Evolutionary conservation across 1,284 basidiomycete genomes (phyloP).

Genomic region (Wolfiporia cocos): DNA sequence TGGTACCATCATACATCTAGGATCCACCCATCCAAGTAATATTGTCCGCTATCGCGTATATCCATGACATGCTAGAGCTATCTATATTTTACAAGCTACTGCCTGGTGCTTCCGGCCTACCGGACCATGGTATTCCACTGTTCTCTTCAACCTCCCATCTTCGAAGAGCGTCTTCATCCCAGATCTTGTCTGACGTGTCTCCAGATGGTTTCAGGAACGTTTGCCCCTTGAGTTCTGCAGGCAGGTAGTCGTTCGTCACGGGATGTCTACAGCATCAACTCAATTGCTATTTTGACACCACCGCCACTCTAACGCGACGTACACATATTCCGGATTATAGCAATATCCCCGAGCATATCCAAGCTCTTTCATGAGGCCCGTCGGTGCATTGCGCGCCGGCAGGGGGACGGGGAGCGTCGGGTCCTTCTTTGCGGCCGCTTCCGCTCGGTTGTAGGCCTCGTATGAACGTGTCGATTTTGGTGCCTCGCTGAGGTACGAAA

Average conservation of each 20-base stretch:
- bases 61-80: too few relatives aligned
- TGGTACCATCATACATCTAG: too few relatives aligned
- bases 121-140: slow-evolving; percentile 59
- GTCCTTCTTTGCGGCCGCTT: slow-evolving; percentile 51
- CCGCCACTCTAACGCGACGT: slow-evolving; percentile 24
- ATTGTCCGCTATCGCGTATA: too few relatives aligned
- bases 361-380: slow-evolving; percentile 74
- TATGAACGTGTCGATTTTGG: slow-evolving; percentile 81
- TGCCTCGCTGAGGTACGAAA: slow-evolving; percentile 78
- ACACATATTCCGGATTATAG: slow-evolving; percentile 78
- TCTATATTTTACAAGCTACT: not conserved
- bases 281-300: slow-evolving; percentile 1
- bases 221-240: slow-evolving; percentile 33
- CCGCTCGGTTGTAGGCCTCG: slow-evolving; percentile 71
- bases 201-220: slow-evolving; percentile 50
- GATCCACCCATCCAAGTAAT: too few relatives aligned
- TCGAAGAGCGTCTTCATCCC: slow-evolving; percentile 68
- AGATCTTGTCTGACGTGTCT: slow-evolving; percentile 50
- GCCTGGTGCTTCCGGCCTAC: slow-evolving; percentile 25
- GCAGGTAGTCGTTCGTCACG: slow-evolving; percentile 62
- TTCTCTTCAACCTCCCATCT: slow-evolving; percentile 73
- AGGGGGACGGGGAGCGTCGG: slow-evolving; percentile 63
- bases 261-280: slow-evolving; percentile 48
- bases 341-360: slow-evolving; percentile 70
- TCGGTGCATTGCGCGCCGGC: slow-evolving; percentile 85